phyloP scores from a whole-genome alignment of 2,329 filamentous ascomycete genomes.

The Epichloe uncinata region DNA sequence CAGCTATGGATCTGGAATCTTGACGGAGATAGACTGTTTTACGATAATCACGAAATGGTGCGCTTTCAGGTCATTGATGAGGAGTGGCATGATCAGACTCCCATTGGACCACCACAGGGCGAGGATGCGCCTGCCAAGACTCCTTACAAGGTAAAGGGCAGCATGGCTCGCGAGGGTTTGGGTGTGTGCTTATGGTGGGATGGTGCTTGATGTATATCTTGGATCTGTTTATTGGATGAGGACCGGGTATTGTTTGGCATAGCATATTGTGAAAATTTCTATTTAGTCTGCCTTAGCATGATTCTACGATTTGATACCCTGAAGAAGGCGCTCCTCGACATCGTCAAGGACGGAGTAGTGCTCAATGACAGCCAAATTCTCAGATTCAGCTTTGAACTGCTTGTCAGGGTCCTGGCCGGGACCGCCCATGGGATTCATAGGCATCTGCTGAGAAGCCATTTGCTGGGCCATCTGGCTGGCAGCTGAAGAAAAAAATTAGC shows the following conservation, averaged over 20 bases:
- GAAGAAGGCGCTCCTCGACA: conserved; percentile 72
- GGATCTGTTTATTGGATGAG: conserved; percentile 4
- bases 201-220: conserved; percentile 10
- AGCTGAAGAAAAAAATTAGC: conserved; percentile 36
- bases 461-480: conserved; percentile 87
- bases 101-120: conserved; percentile 50
- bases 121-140: conserved; percentile 50
- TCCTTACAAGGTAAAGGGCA: conserved; percentile 56
- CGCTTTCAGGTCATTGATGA: conserved; percentile 77
- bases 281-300: conserved; percentile 8
- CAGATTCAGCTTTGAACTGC: conserved; percentile 80
- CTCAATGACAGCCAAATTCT: conserved; percentile 91
- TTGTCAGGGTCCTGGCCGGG: conserved; percentile 93
- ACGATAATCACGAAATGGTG: conserved; percentile 81
- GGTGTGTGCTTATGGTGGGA: conserved; percentile 56
- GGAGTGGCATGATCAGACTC: conserved; percentile 80
- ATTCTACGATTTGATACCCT: conserved; percentile 30
- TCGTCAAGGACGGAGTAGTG: conserved; percentile 85
- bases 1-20: conserved; percentile 76
- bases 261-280: conserved; percentile 9
- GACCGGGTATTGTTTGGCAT: background rate
- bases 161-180: conserved; percentile 49
- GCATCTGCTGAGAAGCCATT: conserved; percentile 53
- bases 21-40: conserved; percentile 63
- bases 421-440: conserved; percentile 53